A percentile compares a stretch with the other conserved stretches of the same genome.
phyloP scores from a whole-genome alignment of 2,329 filamentous ascomycete species.

The Pseudogymnoascus sp. region DNA sequence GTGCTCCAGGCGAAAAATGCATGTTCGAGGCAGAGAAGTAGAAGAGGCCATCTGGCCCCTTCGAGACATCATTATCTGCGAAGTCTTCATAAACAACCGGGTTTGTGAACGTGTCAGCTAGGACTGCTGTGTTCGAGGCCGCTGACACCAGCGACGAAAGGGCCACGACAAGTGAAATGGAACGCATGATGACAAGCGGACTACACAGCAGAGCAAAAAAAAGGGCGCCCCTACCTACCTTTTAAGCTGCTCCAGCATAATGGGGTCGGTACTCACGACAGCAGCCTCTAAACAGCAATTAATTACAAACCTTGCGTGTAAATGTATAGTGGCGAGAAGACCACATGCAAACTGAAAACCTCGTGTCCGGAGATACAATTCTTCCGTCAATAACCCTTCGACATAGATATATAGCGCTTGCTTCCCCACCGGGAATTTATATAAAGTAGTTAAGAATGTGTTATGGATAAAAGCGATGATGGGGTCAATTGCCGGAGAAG shows the following conservation, averaged over 20 bases:
- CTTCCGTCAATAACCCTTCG: background rate
- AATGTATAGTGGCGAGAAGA: background rate
- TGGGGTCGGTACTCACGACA: background rate
- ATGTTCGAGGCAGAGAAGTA: constrained; percentile 51
- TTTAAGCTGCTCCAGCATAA: background rate
- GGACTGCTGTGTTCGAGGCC: background rate
- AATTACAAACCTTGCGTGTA: background rate
- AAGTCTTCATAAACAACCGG: constrained; percentile 51
- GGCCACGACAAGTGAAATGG: background rate
- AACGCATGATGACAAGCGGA: background rate
- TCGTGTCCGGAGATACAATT: background rate
- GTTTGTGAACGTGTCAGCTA: constrained; percentile 29
- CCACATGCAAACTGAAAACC: background rate
- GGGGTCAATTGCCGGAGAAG: background rate
- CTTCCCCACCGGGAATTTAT: background rate
- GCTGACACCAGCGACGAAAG: constrained; percentile 2
- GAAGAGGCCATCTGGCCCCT: constrained; percentile 38
- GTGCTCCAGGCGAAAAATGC: constrained; percentile 50
- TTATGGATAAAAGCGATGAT: background rate
- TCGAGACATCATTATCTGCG: constrained; percentile 48
- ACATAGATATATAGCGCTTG: background rate
- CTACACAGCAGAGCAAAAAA: background rate
- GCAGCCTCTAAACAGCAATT: background rate
- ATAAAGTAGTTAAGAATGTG: background rate
- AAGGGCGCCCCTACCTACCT: background rate